Evolutionary conservation across 2,329 filamentous ascomycete genomes (phyloP).

Genomic region (Onygenales sp.): DNA sequence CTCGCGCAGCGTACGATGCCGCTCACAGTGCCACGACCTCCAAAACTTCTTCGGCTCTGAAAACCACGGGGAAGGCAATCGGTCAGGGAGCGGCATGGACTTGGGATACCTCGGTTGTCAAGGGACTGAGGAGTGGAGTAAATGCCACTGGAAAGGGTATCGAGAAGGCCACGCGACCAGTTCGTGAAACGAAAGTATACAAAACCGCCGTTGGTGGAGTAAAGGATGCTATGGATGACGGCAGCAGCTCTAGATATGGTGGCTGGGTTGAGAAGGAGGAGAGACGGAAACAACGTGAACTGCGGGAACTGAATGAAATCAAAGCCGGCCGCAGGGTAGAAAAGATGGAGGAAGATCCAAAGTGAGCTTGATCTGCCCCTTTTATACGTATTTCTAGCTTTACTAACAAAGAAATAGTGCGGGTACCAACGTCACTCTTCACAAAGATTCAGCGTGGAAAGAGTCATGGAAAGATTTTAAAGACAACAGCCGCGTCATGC

Average conservation of each 20-base stretch:
- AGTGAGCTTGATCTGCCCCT: constrained; percentile 51
- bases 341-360: constrained; percentile 69
- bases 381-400: constrained; percentile 9
- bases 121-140: constrained; percentile 79
- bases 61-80: constrained; percentile 74
- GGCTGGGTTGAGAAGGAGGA: constrained; percentile 97
- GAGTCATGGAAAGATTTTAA: constrained; percentile 97
- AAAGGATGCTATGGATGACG: constrained; percentile 93
- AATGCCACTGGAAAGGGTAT: constrained; percentile 76
- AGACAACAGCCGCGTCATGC: constrained; percentile 79
- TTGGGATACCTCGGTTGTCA: constrained; percentile 90
- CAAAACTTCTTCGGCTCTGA: constrained; percentile 69
- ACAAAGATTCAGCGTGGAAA: constrained; percentile 97
- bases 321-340: constrained; percentile 45
- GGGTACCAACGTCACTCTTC: constrained; percentile 84
- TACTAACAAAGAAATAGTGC: constrained; percentile 51
- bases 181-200: constrained; percentile 88
- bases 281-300: constrained; percentile 67
- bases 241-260: constrained; percentile 89
- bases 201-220: constrained; percentile 60
- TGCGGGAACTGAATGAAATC: constrained; percentile 55
- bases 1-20: constrained; percentile 75
- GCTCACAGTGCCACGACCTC: constrained; percentile 75
- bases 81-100: constrained; percentile 92
- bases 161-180: constrained; percentile 89